These are phyloP conservation scores for Zygosaccharomyces lentus DNA, from an alignment of 805 yeast genomes.

Conservation along the genomic window DNA sequence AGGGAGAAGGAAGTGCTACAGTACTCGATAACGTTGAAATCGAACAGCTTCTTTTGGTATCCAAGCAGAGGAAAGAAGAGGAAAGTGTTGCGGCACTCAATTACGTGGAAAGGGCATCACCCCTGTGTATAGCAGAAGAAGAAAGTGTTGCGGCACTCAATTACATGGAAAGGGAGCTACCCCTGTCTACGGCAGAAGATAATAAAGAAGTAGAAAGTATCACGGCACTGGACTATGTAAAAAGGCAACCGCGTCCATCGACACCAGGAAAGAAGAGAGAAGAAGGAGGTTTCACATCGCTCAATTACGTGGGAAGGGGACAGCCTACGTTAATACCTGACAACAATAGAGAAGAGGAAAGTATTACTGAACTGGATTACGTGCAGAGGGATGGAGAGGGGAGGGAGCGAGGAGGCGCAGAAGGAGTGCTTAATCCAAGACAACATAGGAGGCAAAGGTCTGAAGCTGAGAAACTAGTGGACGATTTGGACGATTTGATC, in stretches of 20 bases:
- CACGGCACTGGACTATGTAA: too few species aligned
- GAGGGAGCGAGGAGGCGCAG: not conserved
- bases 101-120: not conserved
- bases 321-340: too few species aligned
- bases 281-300: too few species aligned
- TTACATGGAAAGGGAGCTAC: not conserved
- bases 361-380: too few species aligned
- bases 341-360: too few species aligned
- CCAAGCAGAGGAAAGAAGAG: not conserved
- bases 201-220: not conserved
- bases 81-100: not conserved
- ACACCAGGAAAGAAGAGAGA: too few species aligned
- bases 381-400: not conserved
- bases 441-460: conserved; percentile 31
- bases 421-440: not conserved
- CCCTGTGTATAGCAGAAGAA: not conserved
- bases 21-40: not conserved
- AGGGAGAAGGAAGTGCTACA: not conserved
- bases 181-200: conserved; percentile 1
- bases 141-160: not conserved
- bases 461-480: conserved; percentile 34
- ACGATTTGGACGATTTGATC: conserved; percentile 31
- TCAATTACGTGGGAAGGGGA: too few species aligned
- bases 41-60: not conserved
- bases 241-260: too few species aligned